These are phyloP conservation scores for Hypoxylon sp. DNA, from an alignment of 2,329 filamentous ascomycete species.

Conservation along the genomic window DNA sequence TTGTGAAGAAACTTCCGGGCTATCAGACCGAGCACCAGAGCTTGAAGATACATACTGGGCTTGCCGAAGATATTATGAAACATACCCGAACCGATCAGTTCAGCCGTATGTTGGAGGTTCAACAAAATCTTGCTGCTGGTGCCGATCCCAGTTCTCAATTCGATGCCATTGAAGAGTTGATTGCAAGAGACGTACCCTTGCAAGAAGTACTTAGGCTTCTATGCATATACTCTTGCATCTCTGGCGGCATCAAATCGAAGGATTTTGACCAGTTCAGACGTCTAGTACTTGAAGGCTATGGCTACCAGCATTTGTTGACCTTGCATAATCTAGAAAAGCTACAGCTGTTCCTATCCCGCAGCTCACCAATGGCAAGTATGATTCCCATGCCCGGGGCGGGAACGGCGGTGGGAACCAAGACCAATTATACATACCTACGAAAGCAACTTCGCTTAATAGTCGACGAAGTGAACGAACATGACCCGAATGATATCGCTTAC, in stretches of 20 bases:
- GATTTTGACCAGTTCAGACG: conserved; percentile 91
- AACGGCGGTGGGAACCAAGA: conserved; percentile 71
- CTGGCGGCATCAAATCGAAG: conserved; percentile 85
- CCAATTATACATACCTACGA: conserved; percentile 88
- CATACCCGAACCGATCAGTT: conserved; percentile 90
- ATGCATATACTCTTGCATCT: conserved; percentile 90
- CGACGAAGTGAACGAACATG: conserved; percentile 94
- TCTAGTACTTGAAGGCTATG: conserved; percentile 89
- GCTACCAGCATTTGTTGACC: conserved; percentile 92
- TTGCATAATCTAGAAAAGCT: conserved; percentile 89
- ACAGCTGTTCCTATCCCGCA: conserved; percentile 80
- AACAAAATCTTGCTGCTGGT: conserved; percentile 93
- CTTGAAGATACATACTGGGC: conserved; percentile 87
- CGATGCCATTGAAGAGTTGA: conserved; percentile 92
- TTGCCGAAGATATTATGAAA: conserved; percentile 96
- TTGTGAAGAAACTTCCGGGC: conserved; percentile 90
- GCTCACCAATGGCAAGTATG: conserved; percentile 80
- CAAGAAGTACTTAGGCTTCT: conserved; percentile 83
- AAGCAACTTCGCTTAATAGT: conserved; percentile 89
- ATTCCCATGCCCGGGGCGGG: conserved; percentile 75
- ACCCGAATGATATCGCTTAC: conserved; percentile 95
- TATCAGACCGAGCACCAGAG: conserved; percentile 95
- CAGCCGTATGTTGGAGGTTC: conserved; percentile 86
- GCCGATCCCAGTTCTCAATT: conserved; percentile 89
- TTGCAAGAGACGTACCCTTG: conserved; percentile 83